Conservation (phyloP, 192 early-diverging fungal species). For the Ambispora gerdemannii region DNA sequence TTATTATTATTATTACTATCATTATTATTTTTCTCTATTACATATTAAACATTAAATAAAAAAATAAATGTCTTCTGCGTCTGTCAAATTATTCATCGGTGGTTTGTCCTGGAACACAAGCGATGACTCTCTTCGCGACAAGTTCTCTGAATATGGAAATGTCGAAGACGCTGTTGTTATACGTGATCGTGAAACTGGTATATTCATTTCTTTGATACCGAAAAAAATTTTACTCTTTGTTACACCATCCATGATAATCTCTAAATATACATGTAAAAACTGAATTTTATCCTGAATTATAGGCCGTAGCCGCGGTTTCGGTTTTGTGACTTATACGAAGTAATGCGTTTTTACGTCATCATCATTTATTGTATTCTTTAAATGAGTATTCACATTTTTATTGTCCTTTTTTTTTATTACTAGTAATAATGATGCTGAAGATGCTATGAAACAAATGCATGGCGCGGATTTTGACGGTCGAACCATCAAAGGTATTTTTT, state of each 20-base stretch:
- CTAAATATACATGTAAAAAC: neutral
- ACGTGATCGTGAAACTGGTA: conserved; percentile 72
- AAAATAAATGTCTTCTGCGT: no score
- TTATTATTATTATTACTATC: no score
- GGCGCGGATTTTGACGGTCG: conserved; percentile 70
- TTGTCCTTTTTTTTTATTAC: conserved; percentile 18
- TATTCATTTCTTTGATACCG: neutral
- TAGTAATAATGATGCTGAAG: conserved; percentile 45
- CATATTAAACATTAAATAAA: no score
- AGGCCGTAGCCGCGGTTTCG: conserved; percentile 81
- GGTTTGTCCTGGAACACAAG: conserved; percentile 64
- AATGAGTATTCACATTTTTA: no score
- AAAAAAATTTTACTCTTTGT: neutral
- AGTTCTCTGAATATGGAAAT: conserved; percentile 62
- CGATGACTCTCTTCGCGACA: conserved; percentile 52
- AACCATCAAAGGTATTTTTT: conserved; percentile 51
- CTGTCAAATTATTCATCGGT: conserved; percentile 64
- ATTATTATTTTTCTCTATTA: no score
- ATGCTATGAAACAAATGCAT: conserved; percentile 61
- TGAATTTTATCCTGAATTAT: neutral
- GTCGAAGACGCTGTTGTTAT: conserved; percentile 67
- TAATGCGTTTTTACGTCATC: conserved; percentile 41
- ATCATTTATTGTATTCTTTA: neutral
- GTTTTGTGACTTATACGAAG: conserved; percentile 66
- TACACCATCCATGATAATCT: neutral